Base-by-base conservation (phyloP, 2,329 filamentous ascomycete genomes). In the Talaromyces pinophilus region DNA sequence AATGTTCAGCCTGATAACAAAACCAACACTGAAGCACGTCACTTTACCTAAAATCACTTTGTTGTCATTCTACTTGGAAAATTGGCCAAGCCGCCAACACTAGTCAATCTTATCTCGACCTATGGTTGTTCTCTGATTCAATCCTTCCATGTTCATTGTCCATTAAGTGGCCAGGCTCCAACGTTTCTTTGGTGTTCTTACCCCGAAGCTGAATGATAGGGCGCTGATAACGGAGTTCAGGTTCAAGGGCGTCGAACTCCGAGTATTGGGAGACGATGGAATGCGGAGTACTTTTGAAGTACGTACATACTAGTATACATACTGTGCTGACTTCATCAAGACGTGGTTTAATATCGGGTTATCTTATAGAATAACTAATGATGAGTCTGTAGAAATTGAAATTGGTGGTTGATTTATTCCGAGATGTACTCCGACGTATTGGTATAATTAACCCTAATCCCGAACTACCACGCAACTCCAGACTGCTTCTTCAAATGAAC, bases 1-100 rank as follows among this genome's bases (percentile, higher is more conserved):
- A 38, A 57, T 57, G 54, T 57, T 17, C n/a, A 57, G 30, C 52
- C 52, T 11, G 33, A 57, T 8, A 38, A 57, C 54, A 35, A 38
- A 22, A 6, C 48, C 48, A 57, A 38, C 54, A 3, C 8, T 33
- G 25, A 25, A 57, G n/a, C 52, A 38, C 54, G 33, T 38, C 54
- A 57, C 54, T 35, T 55, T 11, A 17, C 30, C 7, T 10, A n/a
- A n/a, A 17, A 50, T 15, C 44, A 8, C 44, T 57, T 38, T 57
- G 54, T 57, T 57, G n/a, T 40, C 54, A 38, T 22, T 55, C 1
- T 33, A 35, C 17, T 19, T 35, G 10, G 7, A 10, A 57, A 57
- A 38, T 25, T 22, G 17, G 11, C n/a, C 54, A 22, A 38, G 11
- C 5, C 22, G 4, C 10, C 19, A 3, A 40, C 30, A 25, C 19